phyloP scores from a whole-genome alignment of 2,329 filamentous ascomycete genomes.

The Clathrospora elynae region DNA sequence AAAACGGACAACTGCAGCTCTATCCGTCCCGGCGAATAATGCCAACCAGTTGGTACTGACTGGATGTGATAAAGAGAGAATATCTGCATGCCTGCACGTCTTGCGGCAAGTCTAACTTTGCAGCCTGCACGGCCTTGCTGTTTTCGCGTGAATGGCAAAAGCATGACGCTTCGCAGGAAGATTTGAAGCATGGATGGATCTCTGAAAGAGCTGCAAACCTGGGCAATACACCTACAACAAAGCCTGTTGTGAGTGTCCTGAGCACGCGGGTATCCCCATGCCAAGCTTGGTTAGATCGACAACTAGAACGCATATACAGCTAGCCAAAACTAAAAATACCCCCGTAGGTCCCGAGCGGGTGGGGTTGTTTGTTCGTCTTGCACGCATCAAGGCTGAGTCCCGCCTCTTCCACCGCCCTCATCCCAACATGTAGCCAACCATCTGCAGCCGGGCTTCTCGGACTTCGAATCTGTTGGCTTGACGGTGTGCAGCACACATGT shows the following conservation, averaged over 20 bases:
- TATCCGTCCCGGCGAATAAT: too few relatives aligned
- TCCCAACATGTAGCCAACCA: slow-evolving; percentile 27
- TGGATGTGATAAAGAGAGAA: too few relatives aligned
- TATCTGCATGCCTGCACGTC: too few relatives aligned
- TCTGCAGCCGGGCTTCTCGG: slow-evolving; percentile 25
- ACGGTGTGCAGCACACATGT: slow-evolving; percentile 24
- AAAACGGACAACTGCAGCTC: slow-evolving; percentile 9
- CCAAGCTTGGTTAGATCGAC: slow-evolving; percentile 16
- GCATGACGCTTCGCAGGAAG: too few relatives aligned
- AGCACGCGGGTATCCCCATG: too few relatives aligned
- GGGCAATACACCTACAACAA: not conserved
- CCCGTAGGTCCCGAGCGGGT: slow-evolving; percentile 15
- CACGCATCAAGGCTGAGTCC: slow-evolving; percentile 30
- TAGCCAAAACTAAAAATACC: slow-evolving; percentile 24
- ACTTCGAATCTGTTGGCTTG: slow-evolving; percentile 26
- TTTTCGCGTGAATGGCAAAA: too few relatives aligned
- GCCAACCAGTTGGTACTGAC: too few relatives aligned
- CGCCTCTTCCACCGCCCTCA: slow-evolving; percentile 14
- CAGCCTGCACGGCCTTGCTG: too few relatives aligned
- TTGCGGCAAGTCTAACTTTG: too few relatives aligned
- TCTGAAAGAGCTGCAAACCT: too few relatives aligned
- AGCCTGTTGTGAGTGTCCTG: not conserved
- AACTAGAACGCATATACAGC: slow-evolving; percentile 3
- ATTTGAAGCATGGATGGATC: too few relatives aligned
- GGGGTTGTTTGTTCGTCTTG: slow-evolving; percentile 21